These are phyloP conservation scores for Raffaelea albimanens DNA, from an alignment of 2,329 filamentous ascomycete genomes.

Conservation along the genomic window DNA sequence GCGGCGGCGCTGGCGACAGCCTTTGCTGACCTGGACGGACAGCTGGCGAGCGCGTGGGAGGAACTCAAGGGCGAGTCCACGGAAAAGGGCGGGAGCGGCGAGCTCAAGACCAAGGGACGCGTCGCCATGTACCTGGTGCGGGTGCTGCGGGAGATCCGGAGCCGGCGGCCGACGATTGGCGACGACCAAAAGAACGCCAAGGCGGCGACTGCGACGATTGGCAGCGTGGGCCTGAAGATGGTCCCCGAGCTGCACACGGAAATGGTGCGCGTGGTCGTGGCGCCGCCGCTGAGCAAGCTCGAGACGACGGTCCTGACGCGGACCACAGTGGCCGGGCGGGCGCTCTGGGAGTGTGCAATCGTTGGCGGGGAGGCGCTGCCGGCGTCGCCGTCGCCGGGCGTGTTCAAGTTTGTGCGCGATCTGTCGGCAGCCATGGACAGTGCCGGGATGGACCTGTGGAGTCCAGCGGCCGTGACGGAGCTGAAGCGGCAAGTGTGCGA, in stretches of 20 bases:
- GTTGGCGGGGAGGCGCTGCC: conserved; percentile 54
- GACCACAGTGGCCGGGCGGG: conserved; percentile 47
- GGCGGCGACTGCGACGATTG: conserved; percentile 24
- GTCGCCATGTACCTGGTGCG: conserved; percentile 62
- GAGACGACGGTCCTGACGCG: conserved; percentile 28
- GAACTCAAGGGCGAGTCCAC: conserved; percentile 24
- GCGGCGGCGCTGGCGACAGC: conserved; percentile 22
- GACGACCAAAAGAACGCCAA: not conserved
- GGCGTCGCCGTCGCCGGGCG: conserved; percentile 63
- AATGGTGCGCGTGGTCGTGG: conserved; percentile 45
- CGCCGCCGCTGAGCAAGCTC: conserved; percentile 39
- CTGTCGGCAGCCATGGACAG: conserved; percentile 59
- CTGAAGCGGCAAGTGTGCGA: conserved; percentile 51
- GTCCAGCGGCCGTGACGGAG: conserved; percentile 49
- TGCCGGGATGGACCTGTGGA: conserved; percentile 74
- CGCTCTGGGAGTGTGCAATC: conserved; percentile 67
- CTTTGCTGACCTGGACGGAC: conserved; percentile 40
- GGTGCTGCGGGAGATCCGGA: conserved; percentile 63
- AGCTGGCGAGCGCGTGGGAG: conserved; percentile 42
- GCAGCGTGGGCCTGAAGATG: conserved; percentile 48
- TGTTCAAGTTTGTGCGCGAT: conserved; percentile 62
- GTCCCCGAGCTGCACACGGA: conserved; percentile 55
- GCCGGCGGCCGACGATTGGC: conserved; percentile 40
- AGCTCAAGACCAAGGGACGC: conserved; percentile 30
- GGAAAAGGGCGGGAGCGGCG: conserved; percentile 37